phyloP scores from a whole-genome alignment of 768 basidiomycete genomes.

The Crassisporium funariophilum region DNA sequence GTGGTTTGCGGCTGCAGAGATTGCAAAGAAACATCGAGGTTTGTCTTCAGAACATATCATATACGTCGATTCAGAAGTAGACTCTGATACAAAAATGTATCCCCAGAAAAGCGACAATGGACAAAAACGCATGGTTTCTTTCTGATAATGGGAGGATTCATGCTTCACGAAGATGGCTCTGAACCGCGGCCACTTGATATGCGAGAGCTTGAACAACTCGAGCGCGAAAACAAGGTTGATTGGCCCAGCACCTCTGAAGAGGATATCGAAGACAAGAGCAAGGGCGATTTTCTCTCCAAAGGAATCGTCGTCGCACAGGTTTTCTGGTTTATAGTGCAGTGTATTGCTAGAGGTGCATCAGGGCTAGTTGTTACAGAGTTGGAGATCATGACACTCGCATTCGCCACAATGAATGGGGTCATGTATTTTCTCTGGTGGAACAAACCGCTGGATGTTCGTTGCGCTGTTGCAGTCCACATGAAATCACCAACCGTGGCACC shows the following conservation, averaged over 20 bases:
- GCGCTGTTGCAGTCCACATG: constrained; percentile 1
- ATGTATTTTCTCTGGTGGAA: constrained; percentile 37
- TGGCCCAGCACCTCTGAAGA: constrained; percentile 13
- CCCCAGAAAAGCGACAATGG: constrained; percentile 5
- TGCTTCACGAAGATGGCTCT: background rate
- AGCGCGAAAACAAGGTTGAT: constrained; percentile 4
- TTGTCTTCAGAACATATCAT: background rate
- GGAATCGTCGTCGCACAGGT: constrained; percentile 31
- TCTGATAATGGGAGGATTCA: constrained; percentile 9
- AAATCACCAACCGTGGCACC: background rate
- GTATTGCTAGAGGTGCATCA: constrained; percentile 24
- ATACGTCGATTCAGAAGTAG: background rate
- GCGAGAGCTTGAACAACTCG: constrained; percentile 7
- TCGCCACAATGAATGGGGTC: constrained; percentile 28
- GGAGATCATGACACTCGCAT: constrained; percentile 37
- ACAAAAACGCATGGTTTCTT: constrained; percentile 14
- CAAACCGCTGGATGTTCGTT: constrained; percentile 34
- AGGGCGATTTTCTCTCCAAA: constrained; percentile 35
- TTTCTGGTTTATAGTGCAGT: constrained; percentile 34
- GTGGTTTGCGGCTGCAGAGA: constrained; percentile 4
- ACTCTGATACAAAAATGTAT: background rate
- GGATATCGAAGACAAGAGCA: constrained; percentile 24
- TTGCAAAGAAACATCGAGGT: background rate
- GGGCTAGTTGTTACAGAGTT: constrained; percentile 32
- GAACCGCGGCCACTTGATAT: constrained; percentile 2